Conservation (phyloP, 768 basidiomycete genomes). For the Mycena metata region DNA sequence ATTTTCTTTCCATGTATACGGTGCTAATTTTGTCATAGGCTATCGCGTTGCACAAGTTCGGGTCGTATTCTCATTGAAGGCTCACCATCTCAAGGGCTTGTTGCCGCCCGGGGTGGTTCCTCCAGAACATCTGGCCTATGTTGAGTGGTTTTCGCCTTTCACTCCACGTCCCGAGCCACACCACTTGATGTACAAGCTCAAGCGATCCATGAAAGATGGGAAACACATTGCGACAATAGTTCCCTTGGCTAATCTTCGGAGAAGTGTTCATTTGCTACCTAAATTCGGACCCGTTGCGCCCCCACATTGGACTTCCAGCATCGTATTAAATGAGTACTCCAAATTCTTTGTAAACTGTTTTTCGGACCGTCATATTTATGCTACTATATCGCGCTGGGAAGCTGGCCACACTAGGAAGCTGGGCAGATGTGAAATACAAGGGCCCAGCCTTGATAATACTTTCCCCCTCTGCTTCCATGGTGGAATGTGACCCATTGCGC, state of each 20-base stretch:
- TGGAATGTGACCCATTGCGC: too few relatives aligned
- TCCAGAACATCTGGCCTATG: slow-evolving; percentile 41
- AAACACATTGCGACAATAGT: slow-evolving; percentile 42
- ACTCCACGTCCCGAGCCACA: slow-evolving; percentile 31
- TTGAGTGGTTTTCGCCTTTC: slow-evolving; percentile 45
- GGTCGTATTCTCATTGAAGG: too few relatives aligned
- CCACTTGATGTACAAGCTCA: too few relatives aligned
- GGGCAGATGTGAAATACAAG: too few relatives aligned
- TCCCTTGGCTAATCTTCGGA: slow-evolving; percentile 42
- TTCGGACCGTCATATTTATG: slow-evolving; percentile 28
- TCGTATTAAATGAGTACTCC: slow-evolving; percentile 3
- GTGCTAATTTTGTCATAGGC: neutral
- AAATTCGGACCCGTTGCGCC: too few relatives aligned
- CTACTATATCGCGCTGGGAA: too few relatives aligned
- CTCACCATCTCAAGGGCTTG: too few relatives aligned
- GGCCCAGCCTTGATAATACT: too few relatives aligned
- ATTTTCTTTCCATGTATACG: neutral
- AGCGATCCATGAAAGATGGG: slow-evolving; percentile 22
- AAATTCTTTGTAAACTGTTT: slow-evolving; percentile 15
- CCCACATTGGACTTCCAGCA: slow-evolving; percentile 10
- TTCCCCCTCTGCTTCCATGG: too few relatives aligned
- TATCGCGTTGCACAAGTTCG: too few relatives aligned
- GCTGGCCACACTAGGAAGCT: too few relatives aligned
- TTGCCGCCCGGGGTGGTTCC: slow-evolving; percentile 7
- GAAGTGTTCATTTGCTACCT: slow-evolving; percentile 45